These are phyloP conservation scores for Echeveria elegans DNA, from an alignment of 164 flowering plant species.

Conservation along the genomic window DNA sequence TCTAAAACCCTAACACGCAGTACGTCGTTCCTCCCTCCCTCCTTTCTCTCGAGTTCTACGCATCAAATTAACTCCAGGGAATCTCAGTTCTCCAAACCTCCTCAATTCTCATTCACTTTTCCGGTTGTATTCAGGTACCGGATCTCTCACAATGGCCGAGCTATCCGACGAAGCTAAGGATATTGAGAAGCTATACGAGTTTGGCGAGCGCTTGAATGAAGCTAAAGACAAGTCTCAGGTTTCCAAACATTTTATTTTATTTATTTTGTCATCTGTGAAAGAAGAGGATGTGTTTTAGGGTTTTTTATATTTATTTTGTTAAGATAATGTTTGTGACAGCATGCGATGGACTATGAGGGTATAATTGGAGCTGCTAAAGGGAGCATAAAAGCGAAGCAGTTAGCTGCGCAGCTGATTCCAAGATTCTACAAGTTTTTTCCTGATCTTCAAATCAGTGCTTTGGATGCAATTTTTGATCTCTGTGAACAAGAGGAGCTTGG, in stretches of 20 bases:
- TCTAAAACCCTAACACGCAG: too few relatives aligned
- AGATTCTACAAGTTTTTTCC: slow-evolving; percentile 92
- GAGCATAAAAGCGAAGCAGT: slow-evolving; percentile 71
- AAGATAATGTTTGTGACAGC: slow-evolving; percentile 31
- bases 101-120: neutral
- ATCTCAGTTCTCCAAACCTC: neutral
- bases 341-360: slow-evolving; percentile 68
- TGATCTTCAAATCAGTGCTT: slow-evolving; percentile 38
- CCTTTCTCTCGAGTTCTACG: too few relatives aligned
- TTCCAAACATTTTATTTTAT: neutral
- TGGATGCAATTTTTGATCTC: slow-evolving; percentile 67
- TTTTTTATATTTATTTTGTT: slow-evolving; percentile 1
- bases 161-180: slow-evolving; percentile 68
- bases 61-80: too few relatives aligned
- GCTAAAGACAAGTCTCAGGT: slow-evolving; percentile 94
- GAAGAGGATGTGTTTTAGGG: too few relatives aligned
- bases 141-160: slow-evolving; percentile 34
- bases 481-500: slow-evolving; percentile 86
- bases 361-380: slow-evolving; percentile 68
- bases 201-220: slow-evolving; percentile 80
- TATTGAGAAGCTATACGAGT: slow-evolving; percentile 89
- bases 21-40: too few relatives aligned
- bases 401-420: slow-evolving; percentile 92
- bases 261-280: neutral
- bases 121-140: neutral